Evolutionary conservation across 2,329 filamentous ascomycete genomes (phyloP).

Genomic region (Ampelomyces quisqualis): DNA sequence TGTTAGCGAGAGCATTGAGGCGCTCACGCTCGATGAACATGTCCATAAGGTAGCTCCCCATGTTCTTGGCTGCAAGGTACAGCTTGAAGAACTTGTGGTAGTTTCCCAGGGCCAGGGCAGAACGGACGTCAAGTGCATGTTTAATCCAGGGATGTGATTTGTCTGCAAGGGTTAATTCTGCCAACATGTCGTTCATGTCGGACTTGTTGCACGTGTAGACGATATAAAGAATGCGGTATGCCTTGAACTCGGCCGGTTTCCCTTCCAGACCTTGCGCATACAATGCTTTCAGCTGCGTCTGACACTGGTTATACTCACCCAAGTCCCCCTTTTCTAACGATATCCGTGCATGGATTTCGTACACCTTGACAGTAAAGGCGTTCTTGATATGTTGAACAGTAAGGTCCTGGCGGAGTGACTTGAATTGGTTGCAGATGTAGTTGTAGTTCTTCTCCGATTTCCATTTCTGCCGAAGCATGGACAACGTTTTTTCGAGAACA

Average conservation of each 20-base stretch:
- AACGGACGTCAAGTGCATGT: conserved; percentile 88
- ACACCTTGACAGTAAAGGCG: conserved; percentile 93
- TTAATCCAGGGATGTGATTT: conserved; percentile 80
- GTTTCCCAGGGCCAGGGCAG: conserved; percentile 87
- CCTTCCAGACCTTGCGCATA: conserved; percentile 86
- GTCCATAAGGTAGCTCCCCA: conserved; percentile 98
- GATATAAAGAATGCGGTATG: conserved; percentile 99
- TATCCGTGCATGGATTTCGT: conserved; percentile 96
- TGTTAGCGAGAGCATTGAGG: conserved; percentile 82
- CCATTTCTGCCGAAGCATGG: conserved; percentile 93
- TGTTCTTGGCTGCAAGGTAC: conserved; percentile 90
- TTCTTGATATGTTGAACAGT: conserved; percentile 97
- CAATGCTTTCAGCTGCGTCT: conserved; percentile 91
- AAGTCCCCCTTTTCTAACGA: conserved; percentile 97
- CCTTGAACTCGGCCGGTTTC: conserved; percentile 93
- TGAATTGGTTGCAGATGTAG: conserved; percentile 99
- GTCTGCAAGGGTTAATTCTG: conserved; percentile 98
- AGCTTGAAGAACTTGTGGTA: conserved; percentile 98
- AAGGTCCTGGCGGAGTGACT: conserved; percentile 94
- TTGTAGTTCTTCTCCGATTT: conserved; percentile 88
- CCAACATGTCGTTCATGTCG: conserved; percentile 95
- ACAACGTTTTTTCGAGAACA: conserved; percentile 79
- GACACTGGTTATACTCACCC: conserved; percentile 99
- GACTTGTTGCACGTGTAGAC: conserved; percentile 98
- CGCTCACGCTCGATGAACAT: conserved; percentile 97